phyloP scores from a whole-genome alignment of 2,329 filamentous ascomycete genomes.

The Davidsoniella virescens region DNA sequence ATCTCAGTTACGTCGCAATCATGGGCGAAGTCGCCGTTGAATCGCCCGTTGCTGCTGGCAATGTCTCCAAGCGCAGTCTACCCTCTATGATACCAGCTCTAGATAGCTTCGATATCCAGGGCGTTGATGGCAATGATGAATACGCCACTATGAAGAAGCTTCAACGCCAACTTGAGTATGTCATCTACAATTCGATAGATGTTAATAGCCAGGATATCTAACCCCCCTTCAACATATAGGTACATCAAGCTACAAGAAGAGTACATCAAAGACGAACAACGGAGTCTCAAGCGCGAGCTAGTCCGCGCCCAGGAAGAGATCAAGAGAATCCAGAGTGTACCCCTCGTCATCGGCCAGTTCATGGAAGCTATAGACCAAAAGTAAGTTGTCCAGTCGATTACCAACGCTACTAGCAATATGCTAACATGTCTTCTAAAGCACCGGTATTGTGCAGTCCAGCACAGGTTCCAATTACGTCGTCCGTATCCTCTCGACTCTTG shows the following conservation, averaged over 20 bases:
- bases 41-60: constrained; percentile 55
- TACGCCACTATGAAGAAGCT: constrained; percentile 94
- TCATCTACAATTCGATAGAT: constrained; percentile 10
- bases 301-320: constrained; percentile 98
- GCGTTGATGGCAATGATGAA: constrained; percentile 71
- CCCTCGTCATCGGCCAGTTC: constrained; percentile 94
- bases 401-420: background rate
- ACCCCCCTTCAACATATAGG: constrained; percentile 26
- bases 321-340: constrained; percentile 97
- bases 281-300: constrained; percentile 91
- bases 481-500: constrained; percentile 91
- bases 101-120: constrained; percentile 73
- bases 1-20: constrained; percentile 16
- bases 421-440: constrained; percentile 37
- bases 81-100: constrained; percentile 74
- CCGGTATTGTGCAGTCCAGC: constrained; percentile 94
- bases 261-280: constrained; percentile 99
- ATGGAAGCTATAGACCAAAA: constrained; percentile 99
- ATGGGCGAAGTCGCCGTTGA: constrained; percentile 87
- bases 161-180: constrained; percentile 85
- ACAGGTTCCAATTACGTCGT: constrained; percentile 99
- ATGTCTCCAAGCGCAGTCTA: constrained; percentile 60
- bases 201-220: background rate
- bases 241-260: constrained; percentile 97
- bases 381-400: constrained; percentile 31